Evolutionary conservation across 345 rosid genomes (phyloP).

Genomic region (Barbarea vulgaris): DNA sequence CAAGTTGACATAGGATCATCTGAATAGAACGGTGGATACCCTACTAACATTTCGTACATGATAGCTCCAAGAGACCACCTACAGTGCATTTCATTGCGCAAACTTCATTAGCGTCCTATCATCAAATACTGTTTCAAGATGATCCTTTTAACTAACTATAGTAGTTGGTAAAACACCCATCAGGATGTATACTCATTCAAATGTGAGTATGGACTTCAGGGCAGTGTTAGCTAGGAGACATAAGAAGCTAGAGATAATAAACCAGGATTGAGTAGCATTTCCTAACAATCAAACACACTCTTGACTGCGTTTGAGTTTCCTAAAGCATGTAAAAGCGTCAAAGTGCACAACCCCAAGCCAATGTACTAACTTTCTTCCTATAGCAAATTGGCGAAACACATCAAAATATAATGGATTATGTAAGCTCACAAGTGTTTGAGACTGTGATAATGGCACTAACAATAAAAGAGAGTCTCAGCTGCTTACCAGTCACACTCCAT

Average conservation of each 20-base stretch:
- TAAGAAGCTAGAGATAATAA: background rate
- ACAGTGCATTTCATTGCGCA: conserved; percentile 36
- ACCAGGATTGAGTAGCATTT: background rate
- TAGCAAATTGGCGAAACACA: background rate
- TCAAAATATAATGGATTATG: background rate
- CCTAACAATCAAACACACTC: background rate
- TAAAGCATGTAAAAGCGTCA: background rate
- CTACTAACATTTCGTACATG: conserved; percentile 96
- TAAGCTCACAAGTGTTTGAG: background rate
- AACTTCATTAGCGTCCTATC: conserved; percentile 17
- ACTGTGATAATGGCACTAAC: background rate
- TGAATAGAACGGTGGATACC: conserved; percentile 97
- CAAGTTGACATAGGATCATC: conserved; percentile 98
- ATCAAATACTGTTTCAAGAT: background rate
- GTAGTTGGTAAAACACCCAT: background rate
- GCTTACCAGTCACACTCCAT: conserved; percentile 98
- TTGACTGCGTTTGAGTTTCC: background rate
- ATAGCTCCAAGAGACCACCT: conserved; percentile 99
- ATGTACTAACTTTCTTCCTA: conserved; percentile 6
- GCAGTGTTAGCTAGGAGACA: background rate
- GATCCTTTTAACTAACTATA: background rate
- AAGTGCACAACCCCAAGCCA: conserved; percentile 2
- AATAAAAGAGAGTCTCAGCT: background rate
- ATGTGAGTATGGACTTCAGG: background rate
- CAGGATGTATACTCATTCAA: background rate